Conservation (phyloP, 2,329 filamentous ascomycete species). For the Cytospora schulzeri region DNA sequence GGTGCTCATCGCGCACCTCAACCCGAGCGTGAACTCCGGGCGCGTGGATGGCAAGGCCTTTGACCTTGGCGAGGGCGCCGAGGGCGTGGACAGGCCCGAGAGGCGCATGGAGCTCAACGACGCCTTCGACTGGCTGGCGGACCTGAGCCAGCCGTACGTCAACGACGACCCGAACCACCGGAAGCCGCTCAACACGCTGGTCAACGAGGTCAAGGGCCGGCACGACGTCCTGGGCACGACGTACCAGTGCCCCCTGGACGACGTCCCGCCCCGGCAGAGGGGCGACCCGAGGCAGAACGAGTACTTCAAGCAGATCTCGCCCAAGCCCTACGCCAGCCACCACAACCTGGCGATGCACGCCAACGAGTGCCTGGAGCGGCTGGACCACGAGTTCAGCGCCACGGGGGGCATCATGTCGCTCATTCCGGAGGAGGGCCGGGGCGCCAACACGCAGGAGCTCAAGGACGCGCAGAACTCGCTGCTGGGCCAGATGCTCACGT, state of each 20-base stretch:
- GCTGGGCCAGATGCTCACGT: constrained; percentile 59
- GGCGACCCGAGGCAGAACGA: constrained; percentile 27
- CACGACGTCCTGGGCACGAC: constrained; percentile 45
- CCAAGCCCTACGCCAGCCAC: constrained; percentile 48
- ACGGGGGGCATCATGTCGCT: constrained; percentile 59
- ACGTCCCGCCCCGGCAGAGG: constrained; percentile 28
- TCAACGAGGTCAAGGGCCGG: constrained; percentile 48
- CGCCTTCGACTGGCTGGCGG: constrained; percentile 60
- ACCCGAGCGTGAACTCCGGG: constrained; percentile 40
- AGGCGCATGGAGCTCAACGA: constrained; percentile 40
- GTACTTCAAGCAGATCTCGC: constrained; percentile 9
- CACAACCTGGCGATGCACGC: constrained; percentile 57
- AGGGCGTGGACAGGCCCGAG: not conserved
- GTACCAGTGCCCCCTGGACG: constrained; percentile 50
- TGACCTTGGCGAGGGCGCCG: not conserved
- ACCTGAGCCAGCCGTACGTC: constrained; percentile 51
- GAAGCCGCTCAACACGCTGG: constrained; percentile 48
- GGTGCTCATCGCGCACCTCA: constrained; percentile 53
- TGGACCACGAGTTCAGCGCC: constrained; percentile 60
- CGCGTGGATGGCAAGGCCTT: constrained; percentile 36
- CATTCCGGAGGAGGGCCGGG: constrained; percentile 47
- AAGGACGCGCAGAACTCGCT: constrained; percentile 52
- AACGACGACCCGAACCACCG: constrained; percentile 52
- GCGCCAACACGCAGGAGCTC: constrained; percentile 40
- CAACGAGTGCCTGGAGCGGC: constrained; percentile 60